Evolutionary conservation across 768 basidiomycete species (phyloP).

Genomic region (Hericium rajendrae): DNA sequence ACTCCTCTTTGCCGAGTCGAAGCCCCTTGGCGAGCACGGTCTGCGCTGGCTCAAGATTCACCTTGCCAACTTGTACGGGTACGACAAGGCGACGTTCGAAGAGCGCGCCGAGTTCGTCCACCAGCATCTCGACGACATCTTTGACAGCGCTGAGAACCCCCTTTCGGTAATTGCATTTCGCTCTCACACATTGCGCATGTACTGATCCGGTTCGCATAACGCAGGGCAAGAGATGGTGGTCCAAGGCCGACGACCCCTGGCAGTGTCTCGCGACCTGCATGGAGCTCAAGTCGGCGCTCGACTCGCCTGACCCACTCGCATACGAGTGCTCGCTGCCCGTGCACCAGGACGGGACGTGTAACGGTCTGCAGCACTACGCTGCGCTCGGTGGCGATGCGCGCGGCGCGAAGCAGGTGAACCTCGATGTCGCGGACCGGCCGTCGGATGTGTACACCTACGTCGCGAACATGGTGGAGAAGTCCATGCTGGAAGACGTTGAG

Average conservation of each 20-base stretch:
- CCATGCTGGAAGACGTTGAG: constrained; percentile 44
- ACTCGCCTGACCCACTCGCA: constrained; percentile 49
- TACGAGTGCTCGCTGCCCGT: constrained; percentile 72
- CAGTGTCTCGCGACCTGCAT: constrained; percentile 91
- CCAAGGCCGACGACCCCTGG: constrained; percentile 90
- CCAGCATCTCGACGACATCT: constrained; percentile 64
- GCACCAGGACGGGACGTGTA: constrained; percentile 98
- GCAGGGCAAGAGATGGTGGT: constrained; percentile 82
- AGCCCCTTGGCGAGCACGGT: constrained; percentile 75
- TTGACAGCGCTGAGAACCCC: constrained; percentile 76
- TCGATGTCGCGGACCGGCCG: constrained; percentile 73
- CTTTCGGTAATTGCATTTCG: constrained; percentile 41
- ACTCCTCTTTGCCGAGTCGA: constrained; percentile 70
- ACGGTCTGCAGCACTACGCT: constrained; percentile 97
- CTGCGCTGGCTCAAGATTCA: constrained; percentile 95
- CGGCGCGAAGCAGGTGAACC: constrained; percentile 90
- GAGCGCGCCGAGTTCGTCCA: constrained; percentile 79
- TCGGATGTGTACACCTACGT: constrained; percentile 95
- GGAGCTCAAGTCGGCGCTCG: constrained; percentile 75
- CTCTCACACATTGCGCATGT: not conserved
- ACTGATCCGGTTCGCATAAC: not conserved
- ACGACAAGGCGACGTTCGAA: constrained; percentile 89
- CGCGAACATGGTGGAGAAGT: constrained; percentile 71
- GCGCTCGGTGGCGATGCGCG: constrained; percentile 87
- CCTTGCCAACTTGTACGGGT: constrained; percentile 85